These are phyloP conservation scores for Alternaria alternata DNA, from an alignment of 2,329 filamentous ascomycete species.

Conservation along the genomic window DNA sequence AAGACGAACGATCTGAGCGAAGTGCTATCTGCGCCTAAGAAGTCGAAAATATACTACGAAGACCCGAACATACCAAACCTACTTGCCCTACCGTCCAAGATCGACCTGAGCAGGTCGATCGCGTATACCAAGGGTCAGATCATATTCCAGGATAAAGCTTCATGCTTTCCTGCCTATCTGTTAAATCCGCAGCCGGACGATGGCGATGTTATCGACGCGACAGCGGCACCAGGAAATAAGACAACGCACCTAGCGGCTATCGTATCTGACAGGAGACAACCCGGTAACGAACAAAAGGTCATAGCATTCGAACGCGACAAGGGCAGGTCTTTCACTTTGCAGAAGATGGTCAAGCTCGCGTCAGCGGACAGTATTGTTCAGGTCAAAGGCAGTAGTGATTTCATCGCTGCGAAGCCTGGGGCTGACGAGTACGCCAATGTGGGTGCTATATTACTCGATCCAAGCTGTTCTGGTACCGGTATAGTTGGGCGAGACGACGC, in stretches of 20 bases:
- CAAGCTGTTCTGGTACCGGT: conserved; percentile 93
- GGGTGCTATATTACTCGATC: conserved; percentile 84
- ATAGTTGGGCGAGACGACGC: conserved; percentile 90
- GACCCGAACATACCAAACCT: conserved; percentile 85
- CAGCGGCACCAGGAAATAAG: conserved; percentile 95
- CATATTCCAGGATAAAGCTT: conserved; percentile 95
- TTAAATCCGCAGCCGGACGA: conserved; percentile 72
- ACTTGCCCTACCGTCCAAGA: conserved; percentile 75
- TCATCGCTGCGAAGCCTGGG: conserved; percentile 75
- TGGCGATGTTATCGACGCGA: conserved; percentile 88
- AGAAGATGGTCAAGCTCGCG: conserved; percentile 83
- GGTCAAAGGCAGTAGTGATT: conserved; percentile 80
- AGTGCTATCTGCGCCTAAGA: conserved; percentile 57
- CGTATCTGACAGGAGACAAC: conserved; percentile 57
- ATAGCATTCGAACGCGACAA: conserved; percentile 83
- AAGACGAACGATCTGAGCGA: conserved; percentile 65
- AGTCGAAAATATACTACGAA: conserved; percentile 67
- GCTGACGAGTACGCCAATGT: conserved; percentile 72
- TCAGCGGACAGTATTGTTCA: conserved; percentile 72
- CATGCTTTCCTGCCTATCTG: conserved; percentile 93
- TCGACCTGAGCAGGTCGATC: conserved; percentile 74
- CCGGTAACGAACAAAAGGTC: conserved; percentile 58
- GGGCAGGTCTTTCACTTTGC: conserved; percentile 74
- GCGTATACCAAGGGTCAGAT: conserved; percentile 80
- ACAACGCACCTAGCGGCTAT: conserved; percentile 91